A percentile compares a stretch with the other conserved stretches of the same genome.
These are phyloP conservation scores for Cryphonectria naterciae DNA, from an alignment of 2,329 filamentous ascomycete genomes.

Conservation along the genomic window DNA sequence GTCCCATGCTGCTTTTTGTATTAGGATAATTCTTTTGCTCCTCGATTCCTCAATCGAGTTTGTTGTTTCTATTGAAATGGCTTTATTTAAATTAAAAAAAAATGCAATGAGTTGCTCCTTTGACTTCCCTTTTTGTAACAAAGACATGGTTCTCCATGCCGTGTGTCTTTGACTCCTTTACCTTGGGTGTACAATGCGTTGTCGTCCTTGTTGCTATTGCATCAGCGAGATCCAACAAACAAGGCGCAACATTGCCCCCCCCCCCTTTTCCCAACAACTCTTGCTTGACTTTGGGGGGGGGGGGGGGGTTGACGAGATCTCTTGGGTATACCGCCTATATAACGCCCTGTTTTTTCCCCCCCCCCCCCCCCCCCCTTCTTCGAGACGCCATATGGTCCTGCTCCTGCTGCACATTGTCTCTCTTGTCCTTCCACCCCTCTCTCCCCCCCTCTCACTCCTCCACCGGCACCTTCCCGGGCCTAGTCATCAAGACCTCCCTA, in stretches of 20 bases:
- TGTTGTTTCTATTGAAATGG: neutral
- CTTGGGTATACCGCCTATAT: neutral
- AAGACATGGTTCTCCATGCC: conserved; percentile 1
- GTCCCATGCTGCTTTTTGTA: neutral
- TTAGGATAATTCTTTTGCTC: neutral
- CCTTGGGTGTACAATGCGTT: conserved; percentile 9
- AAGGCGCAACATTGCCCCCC: neutral
- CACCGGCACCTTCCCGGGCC: conserved; percentile 19
- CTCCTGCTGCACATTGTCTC: neutral
- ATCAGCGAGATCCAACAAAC: neutral
- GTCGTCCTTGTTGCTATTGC: neutral
- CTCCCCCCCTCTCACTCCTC: conserved; percentile 8
- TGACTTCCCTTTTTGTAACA: neutral
- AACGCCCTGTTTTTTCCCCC: neutral
- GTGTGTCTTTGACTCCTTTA: neutral
- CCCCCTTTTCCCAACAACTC: neutral
- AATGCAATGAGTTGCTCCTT: neutral
- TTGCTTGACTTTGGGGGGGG: neutral
- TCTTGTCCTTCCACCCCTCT: neutral
- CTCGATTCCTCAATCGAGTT: neutral
- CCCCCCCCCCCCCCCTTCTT: too few relatives aligned
- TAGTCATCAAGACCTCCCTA: conserved; percentile 20
- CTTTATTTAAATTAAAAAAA: neutral
- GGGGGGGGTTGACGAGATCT: neutral
- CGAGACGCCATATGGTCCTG: neutral